phyloP scores from a whole-genome alignment of 2,329 filamentous ascomycete species.

The Biscogniauxia mediterranea region DNA sequence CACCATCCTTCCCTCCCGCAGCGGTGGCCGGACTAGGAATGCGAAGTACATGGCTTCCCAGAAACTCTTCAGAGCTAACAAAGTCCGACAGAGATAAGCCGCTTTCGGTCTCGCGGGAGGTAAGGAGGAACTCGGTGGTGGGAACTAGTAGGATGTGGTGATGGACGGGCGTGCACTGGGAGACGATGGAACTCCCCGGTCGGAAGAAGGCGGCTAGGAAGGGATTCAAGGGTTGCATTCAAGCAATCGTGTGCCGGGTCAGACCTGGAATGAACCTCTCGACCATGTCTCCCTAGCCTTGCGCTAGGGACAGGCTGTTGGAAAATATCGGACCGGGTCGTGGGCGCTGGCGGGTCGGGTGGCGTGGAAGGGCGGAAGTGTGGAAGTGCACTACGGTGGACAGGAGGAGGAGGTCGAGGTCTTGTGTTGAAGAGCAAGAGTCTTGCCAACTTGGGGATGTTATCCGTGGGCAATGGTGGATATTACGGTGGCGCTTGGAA shows the following conservation, averaged over 20 bases:
- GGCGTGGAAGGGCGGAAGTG: neutral
- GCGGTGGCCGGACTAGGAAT: slow-evolving; percentile 58
- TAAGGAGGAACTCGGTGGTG: slow-evolving; percentile 86
- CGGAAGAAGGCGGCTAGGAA: slow-evolving; percentile 98
- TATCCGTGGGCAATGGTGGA: neutral
- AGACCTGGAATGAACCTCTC: slow-evolving; percentile 8
- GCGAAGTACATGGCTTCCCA: slow-evolving; percentile 93
- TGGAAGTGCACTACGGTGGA: too few species aligned
- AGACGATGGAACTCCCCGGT: slow-evolving; percentile 71
- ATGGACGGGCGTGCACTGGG: slow-evolving; percentile 87
- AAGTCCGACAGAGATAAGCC: slow-evolving; percentile 75
- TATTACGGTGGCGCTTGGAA: neutral
- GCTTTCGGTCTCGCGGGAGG: slow-evolving; percentile 82
- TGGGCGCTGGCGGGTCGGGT: neutral
- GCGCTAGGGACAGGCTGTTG: slow-evolving; percentile 9
- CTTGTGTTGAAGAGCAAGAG: too few species aligned
- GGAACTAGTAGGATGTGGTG: slow-evolving; percentile 94
- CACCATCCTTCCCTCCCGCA: slow-evolving; percentile 54
- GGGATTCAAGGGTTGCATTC: slow-evolving; percentile 98
- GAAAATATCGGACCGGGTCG: neutral
- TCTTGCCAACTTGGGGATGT: too few species aligned
- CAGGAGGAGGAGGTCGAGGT: too few species aligned
- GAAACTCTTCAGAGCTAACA: slow-evolving; percentile 86
- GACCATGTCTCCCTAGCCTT: slow-evolving; percentile 21
- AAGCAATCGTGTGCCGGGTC: slow-evolving; percentile 42